Base-by-base conservation (phyloP, 352 stramenopile species). In the Phytophthora tentaculata region DNA sequence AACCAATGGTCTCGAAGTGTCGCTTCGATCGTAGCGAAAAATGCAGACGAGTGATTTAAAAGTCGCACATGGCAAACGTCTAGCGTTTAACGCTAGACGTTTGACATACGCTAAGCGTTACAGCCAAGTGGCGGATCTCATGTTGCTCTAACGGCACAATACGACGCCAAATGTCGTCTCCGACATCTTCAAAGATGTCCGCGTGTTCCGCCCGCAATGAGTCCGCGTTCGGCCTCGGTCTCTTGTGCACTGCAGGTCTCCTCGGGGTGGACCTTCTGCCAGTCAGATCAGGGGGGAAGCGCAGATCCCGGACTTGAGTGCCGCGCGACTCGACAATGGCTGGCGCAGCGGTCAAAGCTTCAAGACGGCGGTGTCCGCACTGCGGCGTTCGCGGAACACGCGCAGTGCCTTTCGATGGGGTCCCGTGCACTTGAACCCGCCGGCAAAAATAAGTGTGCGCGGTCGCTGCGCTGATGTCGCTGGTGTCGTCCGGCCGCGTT, bases 261-360 rank as follows among this genome's bases (percentile, higher is more conserved):
- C 22, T 3, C 8, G 51, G 63, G 68, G 68, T 74, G 70, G 70
- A 77, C 65, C 66, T 77, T 71, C 70, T 77, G 61, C 54, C 41
- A 50, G 26, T 19, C 41, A 54, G 63, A 61, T 70, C 55, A 56
- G 43, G 35, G n/a, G 23, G 5, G n/a, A 16, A 10, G 16, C 19
- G 56, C 67, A 72, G 28, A 71, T 74, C 55, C 28, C n/a, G 39
- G 55, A 64, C 44, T 73, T 58, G 64, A 69, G 35, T 60, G 61
- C 51, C 44, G 17, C 56, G 53, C 71, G 55, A 78, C 61, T 52
- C 45, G 66, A 75, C 67, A 67, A 74, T 74, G 32, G 3, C 45
- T 35, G 17, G 26, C 23, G 45, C 45, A 17, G 45, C 45, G 20
- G 22, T 23, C 17, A 39, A 19, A 12, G 41, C 5, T 8, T 32